Percentiles rank a stretch among this genome's conserved stretches.
Evolutionary conservation across 352 stramenopile species (phyloP).

Genomic region (Globisporangium paroecandrum): DNA sequence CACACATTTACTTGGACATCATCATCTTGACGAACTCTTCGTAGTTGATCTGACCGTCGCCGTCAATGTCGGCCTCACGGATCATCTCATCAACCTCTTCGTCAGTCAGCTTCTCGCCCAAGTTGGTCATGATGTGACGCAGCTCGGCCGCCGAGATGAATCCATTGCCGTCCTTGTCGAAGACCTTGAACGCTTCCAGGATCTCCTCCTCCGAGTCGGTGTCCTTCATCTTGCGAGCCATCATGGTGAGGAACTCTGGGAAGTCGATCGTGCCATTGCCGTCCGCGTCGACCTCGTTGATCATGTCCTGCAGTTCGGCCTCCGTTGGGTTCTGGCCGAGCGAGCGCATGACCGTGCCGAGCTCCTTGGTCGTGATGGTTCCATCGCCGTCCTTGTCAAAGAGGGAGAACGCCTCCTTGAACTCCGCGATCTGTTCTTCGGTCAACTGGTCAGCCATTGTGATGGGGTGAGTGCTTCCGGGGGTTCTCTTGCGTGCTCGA

Average conservation of each 20-base stretch:
- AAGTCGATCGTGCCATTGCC: slow-evolving; percentile 99
- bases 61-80: slow-evolving; percentile 98
- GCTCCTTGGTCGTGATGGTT: slow-evolving; percentile 99
- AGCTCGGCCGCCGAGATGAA: slow-evolving; percentile 98
- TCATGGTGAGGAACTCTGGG: slow-evolving; percentile 99
- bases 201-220: slow-evolving; percentile 99
- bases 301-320: slow-evolving; percentile 98
- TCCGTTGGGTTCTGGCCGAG: slow-evolving; percentile 98
- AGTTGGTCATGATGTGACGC: slow-evolving; percentile 99
- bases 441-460: slow-evolving; percentile 87
- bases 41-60: slow-evolving; percentile 99
- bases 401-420: slow-evolving; percentile 99
- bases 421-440: slow-evolving; percentile 99
- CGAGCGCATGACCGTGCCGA: slow-evolving; percentile 98
- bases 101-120: slow-evolving; percentile 98
- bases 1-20: slow-evolving; percentile 93
- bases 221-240: slow-evolving; percentile 99
- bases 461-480: slow-evolving; percentile 12
- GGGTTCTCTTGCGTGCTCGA: slow-evolving; percentile 31
- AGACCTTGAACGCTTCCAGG: slow-evolving; percentile 98
- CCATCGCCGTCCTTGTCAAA: slow-evolving; percentile 99
- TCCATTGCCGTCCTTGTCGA: slow-evolving; percentile 98
- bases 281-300: slow-evolving; percentile 99
- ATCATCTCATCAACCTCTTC: slow-evolving; percentile 99
- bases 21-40: slow-evolving; percentile 99